Conservation (phyloP, 2,329 filamentous ascomycete genomes). For the Hyphodiscus sp. region DNA sequence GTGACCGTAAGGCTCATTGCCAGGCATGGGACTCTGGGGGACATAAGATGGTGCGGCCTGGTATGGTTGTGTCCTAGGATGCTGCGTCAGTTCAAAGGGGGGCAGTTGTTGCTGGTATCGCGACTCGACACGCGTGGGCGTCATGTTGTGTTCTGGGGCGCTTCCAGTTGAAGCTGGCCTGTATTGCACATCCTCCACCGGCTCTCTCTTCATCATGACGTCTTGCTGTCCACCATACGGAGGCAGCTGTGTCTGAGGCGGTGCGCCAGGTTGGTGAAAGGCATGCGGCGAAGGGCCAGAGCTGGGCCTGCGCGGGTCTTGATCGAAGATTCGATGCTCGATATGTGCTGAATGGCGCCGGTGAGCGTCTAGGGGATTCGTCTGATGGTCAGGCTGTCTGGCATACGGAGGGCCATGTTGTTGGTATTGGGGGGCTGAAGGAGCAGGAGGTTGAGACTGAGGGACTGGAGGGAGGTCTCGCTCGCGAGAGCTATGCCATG, state of each 20-base stretch:
- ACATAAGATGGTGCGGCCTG: slow-evolving; percentile 13
- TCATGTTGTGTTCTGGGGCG: slow-evolving; percentile 22
- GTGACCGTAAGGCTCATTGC: slow-evolving; percentile 17
- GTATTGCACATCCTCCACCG: slow-evolving; percentile 32
- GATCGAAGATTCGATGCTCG: slow-evolving; percentile 46
- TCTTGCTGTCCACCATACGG: slow-evolving; percentile 41
- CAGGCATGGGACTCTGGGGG: slow-evolving; percentile 25
- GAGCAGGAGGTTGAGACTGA: slow-evolving; percentile 32
- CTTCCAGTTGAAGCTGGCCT: slow-evolving; percentile 25
- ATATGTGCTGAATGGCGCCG: slow-evolving; percentile 48
- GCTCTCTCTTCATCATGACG: slow-evolving; percentile 49
- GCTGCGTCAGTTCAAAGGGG: slow-evolving; percentile 14
- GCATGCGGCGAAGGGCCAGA: slow-evolving; percentile 7
- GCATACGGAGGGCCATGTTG: slow-evolving; percentile 25
- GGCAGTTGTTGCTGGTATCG: slow-evolving; percentile 15
- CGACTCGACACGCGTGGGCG: slow-evolving; percentile 9
- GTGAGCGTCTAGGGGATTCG: slow-evolving; percentile 37
- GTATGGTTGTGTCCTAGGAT: slow-evolving; percentile 10
- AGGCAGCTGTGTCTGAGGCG: slow-evolving; percentile 43
- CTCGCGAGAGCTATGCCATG: slow-evolving; percentile 1
- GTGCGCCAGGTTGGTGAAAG: slow-evolving; percentile 32
- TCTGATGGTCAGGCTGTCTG: slow-evolving; percentile 29
- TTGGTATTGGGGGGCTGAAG: slow-evolving; percentile 20
- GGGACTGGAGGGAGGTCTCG: slow-evolving; percentile 40
- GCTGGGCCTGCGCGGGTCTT: neutral